phyloP scores from a whole-genome alignment of 2,329 filamentous ascomycete genomes.

The Aspergillus felis region DNA sequence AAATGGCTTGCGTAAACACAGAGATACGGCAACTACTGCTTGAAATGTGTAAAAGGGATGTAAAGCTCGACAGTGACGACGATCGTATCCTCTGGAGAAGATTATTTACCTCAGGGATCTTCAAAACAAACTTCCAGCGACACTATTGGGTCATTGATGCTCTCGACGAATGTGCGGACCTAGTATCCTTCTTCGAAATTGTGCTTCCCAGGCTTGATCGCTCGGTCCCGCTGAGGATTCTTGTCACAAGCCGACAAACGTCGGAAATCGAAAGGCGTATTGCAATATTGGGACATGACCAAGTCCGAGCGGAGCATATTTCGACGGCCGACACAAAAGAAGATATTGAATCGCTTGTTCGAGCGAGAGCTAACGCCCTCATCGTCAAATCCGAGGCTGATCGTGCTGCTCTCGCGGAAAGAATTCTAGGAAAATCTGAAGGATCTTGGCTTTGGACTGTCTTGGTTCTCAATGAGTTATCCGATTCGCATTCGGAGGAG shows the following conservation, averaged over 20 bases:
- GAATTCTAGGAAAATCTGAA: background rate
- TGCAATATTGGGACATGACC: background rate
- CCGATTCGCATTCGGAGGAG: background rate
- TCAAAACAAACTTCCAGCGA: background rate
- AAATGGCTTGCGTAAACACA: conserved; percentile 24
- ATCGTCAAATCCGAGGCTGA: background rate
- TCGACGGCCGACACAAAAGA: background rate
- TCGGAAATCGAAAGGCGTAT: background rate
- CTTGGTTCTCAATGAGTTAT: background rate
- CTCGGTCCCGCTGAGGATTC: background rate
- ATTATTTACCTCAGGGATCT: background rate
- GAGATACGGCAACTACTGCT: background rate
- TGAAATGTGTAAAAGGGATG: background rate
- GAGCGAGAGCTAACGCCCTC: background rate
- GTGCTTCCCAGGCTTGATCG: background rate
- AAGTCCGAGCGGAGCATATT: background rate
- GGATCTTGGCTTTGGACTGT: background rate
- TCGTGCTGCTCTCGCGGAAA: background rate
- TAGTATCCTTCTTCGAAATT: background rate
- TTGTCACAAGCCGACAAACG: background rate
- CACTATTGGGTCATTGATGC: background rate
- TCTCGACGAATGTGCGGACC: background rate
- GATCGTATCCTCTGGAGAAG: background rate
- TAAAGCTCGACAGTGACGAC: background rate
- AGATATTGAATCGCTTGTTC: background rate